phyloP scores from a whole-genome alignment of 257 asterid species.

The Solanum chmielewskii region DNA sequence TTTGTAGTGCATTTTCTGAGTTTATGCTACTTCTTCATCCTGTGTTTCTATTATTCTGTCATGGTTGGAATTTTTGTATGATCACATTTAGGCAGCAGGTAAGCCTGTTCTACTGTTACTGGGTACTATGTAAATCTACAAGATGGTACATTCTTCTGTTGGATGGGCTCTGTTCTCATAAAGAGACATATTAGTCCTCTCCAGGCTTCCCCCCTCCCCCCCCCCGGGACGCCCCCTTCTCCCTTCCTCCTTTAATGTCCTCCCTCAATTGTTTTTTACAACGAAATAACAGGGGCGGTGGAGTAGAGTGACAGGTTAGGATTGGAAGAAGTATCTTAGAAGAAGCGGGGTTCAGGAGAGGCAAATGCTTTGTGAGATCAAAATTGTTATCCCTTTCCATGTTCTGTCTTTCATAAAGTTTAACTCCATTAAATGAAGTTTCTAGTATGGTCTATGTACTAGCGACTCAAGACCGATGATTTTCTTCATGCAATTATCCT shows the following conservation, averaged over 20 bases:
- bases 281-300: neutral
- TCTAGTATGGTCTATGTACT: neutral
- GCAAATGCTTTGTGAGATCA: neutral
- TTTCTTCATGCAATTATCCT: neutral
- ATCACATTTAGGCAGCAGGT: neutral
- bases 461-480: neutral
- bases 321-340: neutral
- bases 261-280: neutral
- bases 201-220: neutral
- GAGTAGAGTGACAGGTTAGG: neutral
- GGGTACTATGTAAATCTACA: neutral
- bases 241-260: neutral
- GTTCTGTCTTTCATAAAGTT: neutral
- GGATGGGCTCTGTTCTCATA: neutral
- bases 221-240: neutral
- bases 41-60: neutral
- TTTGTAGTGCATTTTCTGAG: neutral
- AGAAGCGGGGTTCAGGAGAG: neutral
- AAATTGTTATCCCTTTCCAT: neutral
- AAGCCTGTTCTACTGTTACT: neutral
- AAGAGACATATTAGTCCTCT: neutral
- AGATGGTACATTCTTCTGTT: neutral
- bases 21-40: neutral
- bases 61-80: neutral
- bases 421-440: neutral